These are phyloP conservation scores for Geranomyces variabilis DNA, from an alignment of 192 early-diverging fungal species.

Conservation along the genomic window DNA sequence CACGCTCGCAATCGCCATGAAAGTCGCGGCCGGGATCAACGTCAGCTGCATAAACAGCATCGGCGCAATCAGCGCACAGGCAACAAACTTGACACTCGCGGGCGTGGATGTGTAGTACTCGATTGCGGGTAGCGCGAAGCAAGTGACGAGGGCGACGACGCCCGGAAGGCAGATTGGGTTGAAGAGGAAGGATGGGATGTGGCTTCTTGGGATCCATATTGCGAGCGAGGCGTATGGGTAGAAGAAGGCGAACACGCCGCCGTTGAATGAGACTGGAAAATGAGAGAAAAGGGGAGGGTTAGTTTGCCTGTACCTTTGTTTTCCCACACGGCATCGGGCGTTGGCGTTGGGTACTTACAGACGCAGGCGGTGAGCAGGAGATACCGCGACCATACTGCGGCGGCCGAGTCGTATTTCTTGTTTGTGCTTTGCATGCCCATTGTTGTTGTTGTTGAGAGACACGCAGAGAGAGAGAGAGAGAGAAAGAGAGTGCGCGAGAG, in stretches of 20 bases:
- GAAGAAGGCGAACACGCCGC: slow-evolving; percentile 4
- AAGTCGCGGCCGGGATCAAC: slow-evolving; percentile 1
- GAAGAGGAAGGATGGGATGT: background rate
- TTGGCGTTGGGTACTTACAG: too few relatives aligned
- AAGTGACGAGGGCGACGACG: background rate
- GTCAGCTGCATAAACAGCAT: slow-evolving; percentile 13
- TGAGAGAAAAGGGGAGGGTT: background rate
- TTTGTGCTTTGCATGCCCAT: too few relatives aligned
- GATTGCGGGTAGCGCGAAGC: background rate
- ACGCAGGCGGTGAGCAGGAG: too few relatives aligned
- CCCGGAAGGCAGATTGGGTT: background rate
- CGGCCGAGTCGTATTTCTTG: too few relatives aligned
- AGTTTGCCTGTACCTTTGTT: too few relatives aligned
- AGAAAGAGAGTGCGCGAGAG: too few relatives aligned
- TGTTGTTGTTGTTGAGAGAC: too few relatives aligned
- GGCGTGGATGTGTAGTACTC: background rate
- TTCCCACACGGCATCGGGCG: too few relatives aligned
- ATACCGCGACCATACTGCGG: too few relatives aligned
- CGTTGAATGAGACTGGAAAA: background rate
- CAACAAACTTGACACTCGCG: background rate
- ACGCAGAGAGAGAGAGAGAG: too few relatives aligned
- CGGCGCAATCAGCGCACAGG: background rate
- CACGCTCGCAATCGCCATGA: background rate
- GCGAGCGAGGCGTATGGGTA: slow-evolving; percentile 3
- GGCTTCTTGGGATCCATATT: background rate